These are phyloP conservation scores for Jatropha multifida DNA, from an alignment of 441 rosid genomes.

Conservation along the genomic window DNA sequence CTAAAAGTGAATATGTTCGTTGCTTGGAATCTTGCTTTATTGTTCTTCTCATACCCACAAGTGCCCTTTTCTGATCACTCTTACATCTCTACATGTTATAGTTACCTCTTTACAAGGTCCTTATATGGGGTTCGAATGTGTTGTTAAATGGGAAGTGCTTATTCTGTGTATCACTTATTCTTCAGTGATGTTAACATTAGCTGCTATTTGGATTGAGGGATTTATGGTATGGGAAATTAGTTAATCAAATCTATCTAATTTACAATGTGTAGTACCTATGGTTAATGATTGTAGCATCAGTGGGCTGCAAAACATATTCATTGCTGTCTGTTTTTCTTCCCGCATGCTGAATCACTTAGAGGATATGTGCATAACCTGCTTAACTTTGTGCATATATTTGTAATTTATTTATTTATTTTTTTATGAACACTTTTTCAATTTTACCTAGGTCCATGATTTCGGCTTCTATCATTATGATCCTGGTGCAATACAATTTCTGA, in stretches of 20 bases:
- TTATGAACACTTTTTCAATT: not conserved
- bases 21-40: not conserved
- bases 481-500: conserved; percentile 68
- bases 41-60: not conserved
- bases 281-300: not conserved
- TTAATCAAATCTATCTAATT: not conserved
- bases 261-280: not conserved
- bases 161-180: not conserved
- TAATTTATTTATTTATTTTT: not conserved
- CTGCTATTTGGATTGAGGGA: not conserved
- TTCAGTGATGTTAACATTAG: not conserved
- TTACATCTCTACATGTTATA: not conserved
- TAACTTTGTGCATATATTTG: not conserved
- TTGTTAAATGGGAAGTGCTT: not conserved
- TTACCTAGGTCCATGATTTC: conserved; percentile 90
- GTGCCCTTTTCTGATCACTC: not conserved
- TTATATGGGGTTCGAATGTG: too few relatives aligned
- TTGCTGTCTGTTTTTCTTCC: not conserved
- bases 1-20: not conserved
- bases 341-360: not conserved
- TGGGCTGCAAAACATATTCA: not conserved
- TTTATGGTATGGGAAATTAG: not conserved
- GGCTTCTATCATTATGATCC: conserved; percentile 97
- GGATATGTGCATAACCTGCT: not conserved
- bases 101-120: not conserved